Percentiles rank a stretch among this genome's conserved stretches.
phyloP scores from a whole-genome alignment of 1,139 yeast species.

The Saccharomyces hybrid region DNA sequence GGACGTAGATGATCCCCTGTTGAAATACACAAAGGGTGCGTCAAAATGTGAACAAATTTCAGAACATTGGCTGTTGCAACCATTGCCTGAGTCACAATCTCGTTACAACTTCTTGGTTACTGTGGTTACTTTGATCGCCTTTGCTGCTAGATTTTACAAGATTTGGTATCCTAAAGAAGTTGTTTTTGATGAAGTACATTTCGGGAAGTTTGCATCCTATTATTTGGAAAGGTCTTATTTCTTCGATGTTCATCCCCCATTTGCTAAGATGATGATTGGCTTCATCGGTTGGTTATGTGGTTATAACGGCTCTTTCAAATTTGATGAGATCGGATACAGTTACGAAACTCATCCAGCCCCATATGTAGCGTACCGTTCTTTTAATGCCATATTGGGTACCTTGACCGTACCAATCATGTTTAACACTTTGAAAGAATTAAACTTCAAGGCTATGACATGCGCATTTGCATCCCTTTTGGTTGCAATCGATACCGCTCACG shows the following conservation, averaged over 20 bases:
- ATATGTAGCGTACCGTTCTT: slow-evolving; percentile 74
- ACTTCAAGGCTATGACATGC: slow-evolving; percentile 74
- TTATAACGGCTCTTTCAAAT: slow-evolving; percentile 83
- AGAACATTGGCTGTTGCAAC: slow-evolving; percentile 23
- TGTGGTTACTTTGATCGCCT: slow-evolving; percentile 57
- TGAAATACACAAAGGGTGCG: slow-evolving; percentile 14
- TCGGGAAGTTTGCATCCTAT: slow-evolving; percentile 91
- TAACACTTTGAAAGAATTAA: slow-evolving; percentile 73
- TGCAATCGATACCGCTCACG: slow-evolving; percentile 86
- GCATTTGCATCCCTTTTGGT: slow-evolving; percentile 73
- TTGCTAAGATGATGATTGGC: slow-evolving; percentile 89
- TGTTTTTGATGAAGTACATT: slow-evolving; percentile 97
- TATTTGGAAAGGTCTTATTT: slow-evolving; percentile 78
- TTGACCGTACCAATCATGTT: slow-evolving; percentile 77
- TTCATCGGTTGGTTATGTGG: slow-evolving; percentile 84
- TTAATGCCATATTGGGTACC: slow-evolving; percentile 78
- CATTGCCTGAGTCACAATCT: slow-evolving; percentile 19
- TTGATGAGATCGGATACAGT: slow-evolving; percentile 82
- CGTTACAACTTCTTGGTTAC: slow-evolving; percentile 18
- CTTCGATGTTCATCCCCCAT: slow-evolving; percentile 96
- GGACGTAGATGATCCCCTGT: slow-evolving; percentile 15
- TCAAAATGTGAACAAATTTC: slow-evolving; percentile 13
- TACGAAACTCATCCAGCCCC: slow-evolving; percentile 77
- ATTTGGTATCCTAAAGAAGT: slow-evolving; percentile 75
- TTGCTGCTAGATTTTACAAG: slow-evolving; percentile 61